Evolutionary conservation across 2,329 filamentous ascomycete genomes (phyloP).

Genomic region (Phialocephala subalpina): DNA sequence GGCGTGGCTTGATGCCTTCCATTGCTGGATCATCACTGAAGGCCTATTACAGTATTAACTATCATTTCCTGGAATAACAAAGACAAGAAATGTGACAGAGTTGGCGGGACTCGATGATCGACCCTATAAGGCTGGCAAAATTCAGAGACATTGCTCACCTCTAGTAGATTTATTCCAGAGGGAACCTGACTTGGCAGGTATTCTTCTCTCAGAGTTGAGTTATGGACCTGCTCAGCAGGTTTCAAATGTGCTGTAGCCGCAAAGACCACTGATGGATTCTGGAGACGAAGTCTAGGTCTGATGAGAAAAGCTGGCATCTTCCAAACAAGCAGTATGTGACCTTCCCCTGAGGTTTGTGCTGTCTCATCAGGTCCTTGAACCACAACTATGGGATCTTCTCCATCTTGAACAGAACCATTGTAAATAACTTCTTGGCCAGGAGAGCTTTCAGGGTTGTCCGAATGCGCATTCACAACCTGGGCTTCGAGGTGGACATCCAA

Average conservation of each 20-base stretch:
- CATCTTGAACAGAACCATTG: constrained; percentile 58
- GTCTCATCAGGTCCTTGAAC: constrained; percentile 51
- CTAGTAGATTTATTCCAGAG: constrained; percentile 78
- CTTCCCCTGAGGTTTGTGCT: constrained; percentile 41
- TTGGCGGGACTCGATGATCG: background rate
- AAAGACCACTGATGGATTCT: constrained; percentile 72
- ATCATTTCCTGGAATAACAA: background rate
- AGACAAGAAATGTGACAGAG: background rate
- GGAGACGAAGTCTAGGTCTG: constrained; percentile 69
- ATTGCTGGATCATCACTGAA: constrained; percentile 73
- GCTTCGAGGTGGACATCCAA: constrained; percentile 73
- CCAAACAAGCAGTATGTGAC: constrained; percentile 64
- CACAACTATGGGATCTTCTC: constrained; percentile 59
- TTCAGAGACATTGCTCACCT: constrained; percentile 44
- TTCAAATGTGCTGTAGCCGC: constrained; percentile 67
- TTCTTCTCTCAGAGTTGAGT: constrained; percentile 58
- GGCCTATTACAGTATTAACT: constrained; percentile 46
- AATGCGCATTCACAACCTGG: constrained; percentile 66
- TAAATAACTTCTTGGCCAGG: constrained; percentile 67
- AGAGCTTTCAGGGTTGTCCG: constrained; percentile 53
- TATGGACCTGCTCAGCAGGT: constrained; percentile 54
- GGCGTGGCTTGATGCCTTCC: constrained; percentile 63
- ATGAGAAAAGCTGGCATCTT: constrained; percentile 65
- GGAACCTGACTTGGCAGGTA: constrained; percentile 76
- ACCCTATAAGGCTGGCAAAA: background rate